Evolutionary conservation across 495 filamentous ascomycete genomes (phyloP).

Genomic region (Venustampulla echinocandica): DNA sequence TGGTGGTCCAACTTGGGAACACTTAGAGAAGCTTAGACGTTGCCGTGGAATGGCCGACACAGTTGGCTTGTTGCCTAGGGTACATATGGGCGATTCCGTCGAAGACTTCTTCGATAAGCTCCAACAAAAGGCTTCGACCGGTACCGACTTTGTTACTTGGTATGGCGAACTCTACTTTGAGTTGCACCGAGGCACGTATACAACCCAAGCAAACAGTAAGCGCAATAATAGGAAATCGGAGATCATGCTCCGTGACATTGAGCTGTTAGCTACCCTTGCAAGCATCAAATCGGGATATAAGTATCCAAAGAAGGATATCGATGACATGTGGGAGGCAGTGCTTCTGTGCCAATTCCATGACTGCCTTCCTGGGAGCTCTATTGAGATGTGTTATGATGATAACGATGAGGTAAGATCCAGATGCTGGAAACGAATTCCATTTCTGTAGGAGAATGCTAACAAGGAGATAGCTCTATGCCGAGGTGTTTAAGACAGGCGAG

Average conservation of each 20-base stretch:
- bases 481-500: constrained; percentile 70
- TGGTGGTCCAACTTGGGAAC: constrained; percentile 87
- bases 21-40: constrained; percentile 90
- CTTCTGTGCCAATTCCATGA: constrained; percentile 96
- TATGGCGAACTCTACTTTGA: constrained; percentile 98
- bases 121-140: constrained; percentile 61
- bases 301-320: constrained; percentile 86
- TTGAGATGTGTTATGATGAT: constrained; percentile 96
- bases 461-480: constrained; percentile 52
- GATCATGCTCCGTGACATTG: constrained; percentile 74
- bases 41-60: constrained; percentile 90
- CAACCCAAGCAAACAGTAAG: constrained; percentile 95
- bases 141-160: constrained; percentile 84
- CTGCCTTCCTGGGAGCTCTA: constrained; percentile 87
- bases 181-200: constrained; percentile 92
- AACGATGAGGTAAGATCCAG: constrained; percentile 49
- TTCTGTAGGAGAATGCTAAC: constrained; percentile 24
- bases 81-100: constrained; percentile 87
- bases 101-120: constrained; percentile 89
- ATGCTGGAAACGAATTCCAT: background rate
- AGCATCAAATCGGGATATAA: constrained; percentile 66
- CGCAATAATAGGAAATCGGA: constrained; percentile 83
- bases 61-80: constrained; percentile 69
- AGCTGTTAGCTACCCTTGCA: constrained; percentile 80
- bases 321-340: constrained; percentile 84